Percentiles rank a stretch among this genome's conserved stretches.
Conservation (phyloP, 2,329 filamentous ascomycete genomes). For the Leptographium lundbergii region DNA sequence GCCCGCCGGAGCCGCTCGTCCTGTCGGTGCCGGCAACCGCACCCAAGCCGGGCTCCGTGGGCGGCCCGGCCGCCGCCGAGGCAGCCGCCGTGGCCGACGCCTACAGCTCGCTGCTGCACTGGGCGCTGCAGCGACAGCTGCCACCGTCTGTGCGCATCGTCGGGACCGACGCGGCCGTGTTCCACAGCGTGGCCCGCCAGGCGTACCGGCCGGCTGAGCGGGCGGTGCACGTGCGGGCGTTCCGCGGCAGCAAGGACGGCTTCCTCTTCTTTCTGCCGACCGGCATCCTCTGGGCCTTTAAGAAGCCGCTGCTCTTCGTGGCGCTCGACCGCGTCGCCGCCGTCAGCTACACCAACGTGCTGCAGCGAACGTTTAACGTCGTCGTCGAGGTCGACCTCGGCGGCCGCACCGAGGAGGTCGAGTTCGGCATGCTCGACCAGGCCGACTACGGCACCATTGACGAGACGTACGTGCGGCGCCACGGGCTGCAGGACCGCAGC, state of each 20-base stretch:
- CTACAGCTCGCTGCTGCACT: slow-evolving; percentile 46
- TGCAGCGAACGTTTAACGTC: slow-evolving; percentile 58
- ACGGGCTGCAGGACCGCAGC: slow-evolving; percentile 52
- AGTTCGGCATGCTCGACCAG: slow-evolving; percentile 59
- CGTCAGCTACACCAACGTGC: slow-evolving; percentile 54
- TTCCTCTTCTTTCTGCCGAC: slow-evolving; percentile 54
- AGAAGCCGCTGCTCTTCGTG: slow-evolving; percentile 55
- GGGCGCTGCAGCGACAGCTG: slow-evolving; percentile 42
- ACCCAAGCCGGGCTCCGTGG: slow-evolving; percentile 46
- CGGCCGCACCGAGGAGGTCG: slow-evolving; percentile 44
- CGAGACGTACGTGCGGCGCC: slow-evolving; percentile 44
- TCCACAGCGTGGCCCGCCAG: slow-evolving; percentile 44
- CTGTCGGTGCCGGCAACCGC: slow-evolving; percentile 49
- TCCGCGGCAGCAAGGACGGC: slow-evolving; percentile 56
- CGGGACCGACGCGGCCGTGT: slow-evolving; percentile 40
- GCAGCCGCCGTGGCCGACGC: slow-evolving; percentile 45
- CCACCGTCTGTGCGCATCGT: slow-evolving; percentile 36
- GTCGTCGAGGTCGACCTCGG: slow-evolving; percentile 44
- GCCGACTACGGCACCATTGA: slow-evolving; percentile 54
- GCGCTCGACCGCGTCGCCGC: slow-evolving; percentile 47
- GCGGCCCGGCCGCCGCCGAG: slow-evolving; percentile 33
- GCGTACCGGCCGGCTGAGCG: slow-evolving; percentile 47
- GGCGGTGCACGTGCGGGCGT: slow-evolving; percentile 53
- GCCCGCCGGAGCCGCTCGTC: slow-evolving; percentile 43
- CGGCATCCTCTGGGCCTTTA: slow-evolving; percentile 58